These are phyloP conservation scores for Monosporozyma yasuniensis DNA, from an alignment of 805 yeast genomes.

Conservation along the genomic window DNA sequence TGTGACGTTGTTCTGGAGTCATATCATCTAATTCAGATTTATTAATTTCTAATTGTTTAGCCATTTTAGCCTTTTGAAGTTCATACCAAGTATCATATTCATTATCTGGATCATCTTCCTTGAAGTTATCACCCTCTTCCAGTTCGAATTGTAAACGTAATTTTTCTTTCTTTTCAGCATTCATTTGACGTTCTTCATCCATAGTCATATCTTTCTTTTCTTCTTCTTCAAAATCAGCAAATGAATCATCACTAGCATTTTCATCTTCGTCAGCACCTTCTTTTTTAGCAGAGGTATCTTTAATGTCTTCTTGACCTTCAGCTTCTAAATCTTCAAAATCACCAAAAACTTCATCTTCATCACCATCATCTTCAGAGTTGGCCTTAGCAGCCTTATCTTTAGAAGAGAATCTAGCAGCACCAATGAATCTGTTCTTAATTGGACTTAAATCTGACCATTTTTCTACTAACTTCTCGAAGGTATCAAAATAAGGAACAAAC, in stretches of 20 bases:
- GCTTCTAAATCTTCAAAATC: slow-evolving; percentile 43
- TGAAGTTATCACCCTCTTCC: slow-evolving; percentile 56
- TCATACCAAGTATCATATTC: slow-evolving; percentile 97
- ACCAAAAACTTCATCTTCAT: slow-evolving; percentile 45
- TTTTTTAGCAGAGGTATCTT: slow-evolving; percentile 1
- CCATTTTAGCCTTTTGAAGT: slow-evolving; percentile 91
- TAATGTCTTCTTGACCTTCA: slow-evolving; percentile 10
- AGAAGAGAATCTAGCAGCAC: slow-evolving; percentile 25
- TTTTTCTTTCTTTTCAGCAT: slow-evolving; percentile 85
- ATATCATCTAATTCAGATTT: slow-evolving; percentile 65
- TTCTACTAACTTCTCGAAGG: slow-evolving; percentile 23
- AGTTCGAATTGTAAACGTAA: slow-evolving; percentile 77
- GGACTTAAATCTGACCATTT: slow-evolving; percentile 25
- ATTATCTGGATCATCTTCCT: slow-evolving; percentile 71
- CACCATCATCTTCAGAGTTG: slow-evolving; percentile 29
- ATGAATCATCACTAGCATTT: slow-evolving; percentile 32
- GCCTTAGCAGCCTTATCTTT: slow-evolving; percentile 21
- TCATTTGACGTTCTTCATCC: slow-evolving; percentile 67
- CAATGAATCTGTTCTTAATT: slow-evolving; percentile 27
- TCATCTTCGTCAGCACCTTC: slow-evolving; percentile 9
- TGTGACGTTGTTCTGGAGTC: slow-evolving; percentile 67
- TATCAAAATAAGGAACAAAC: slow-evolving; percentile 29
- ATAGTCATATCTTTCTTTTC: slow-evolving; percentile 40
- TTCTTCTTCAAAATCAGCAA: slow-evolving; percentile 35
- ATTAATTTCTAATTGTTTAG: slow-evolving; percentile 91